Evolutionary conservation across 2,329 filamentous ascomycete genomes (phyloP), one percentile per base, ranked within the genome.

Genomic region (Hirsutella rhossiliensis): DNA sequence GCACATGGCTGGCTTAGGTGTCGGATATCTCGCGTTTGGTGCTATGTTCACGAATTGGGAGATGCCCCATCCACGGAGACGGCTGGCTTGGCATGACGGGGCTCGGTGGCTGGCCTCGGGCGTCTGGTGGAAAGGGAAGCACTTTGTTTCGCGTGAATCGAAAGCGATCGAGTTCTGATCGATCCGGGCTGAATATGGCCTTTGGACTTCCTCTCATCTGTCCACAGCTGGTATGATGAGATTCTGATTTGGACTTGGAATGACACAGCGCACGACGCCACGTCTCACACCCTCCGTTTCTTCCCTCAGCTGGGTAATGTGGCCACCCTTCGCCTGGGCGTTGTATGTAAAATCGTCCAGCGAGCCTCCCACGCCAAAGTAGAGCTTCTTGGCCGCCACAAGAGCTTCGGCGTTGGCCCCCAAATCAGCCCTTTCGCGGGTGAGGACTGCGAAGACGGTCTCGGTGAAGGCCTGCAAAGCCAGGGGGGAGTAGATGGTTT

Each of bases 341-440:
- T 64, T 67, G 42, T 68, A 62, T 40, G 80, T 65, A 52, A 92
- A 87, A 50, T 85, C 84, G 58, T 87, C 82, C 19, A 92, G 72
- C 18, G 84, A 88, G 0, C 86, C 86, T 0, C 86, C 86, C 5
- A 92, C 86, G 3, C 86, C 86, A 62, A 92, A 92, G 62, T 92
- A 92, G 11, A 89, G 71, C 50, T 78, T 76, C 66, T 92, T 92
- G 1, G 86, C 86, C 3, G 76, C 85, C 5, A 90, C 73, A 18
- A 87, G 66, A 1, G 82, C 79, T 41, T 73, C 74, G 0, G 78
- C 76, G 42, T 66, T 64, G 42, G 69, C 66, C 4, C 57, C 56
- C 3, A 56, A 51, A 2, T 45, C 44, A 4, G 41, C 30, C 30
- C 48, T 45, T 41, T 79, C 69, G 41, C 63, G 62, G 18, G 68